These are phyloP conservation scores for Exidia glandulosa DNA, from an alignment of 768 basidiomycete genomes.

Conservation along the genomic window DNA sequence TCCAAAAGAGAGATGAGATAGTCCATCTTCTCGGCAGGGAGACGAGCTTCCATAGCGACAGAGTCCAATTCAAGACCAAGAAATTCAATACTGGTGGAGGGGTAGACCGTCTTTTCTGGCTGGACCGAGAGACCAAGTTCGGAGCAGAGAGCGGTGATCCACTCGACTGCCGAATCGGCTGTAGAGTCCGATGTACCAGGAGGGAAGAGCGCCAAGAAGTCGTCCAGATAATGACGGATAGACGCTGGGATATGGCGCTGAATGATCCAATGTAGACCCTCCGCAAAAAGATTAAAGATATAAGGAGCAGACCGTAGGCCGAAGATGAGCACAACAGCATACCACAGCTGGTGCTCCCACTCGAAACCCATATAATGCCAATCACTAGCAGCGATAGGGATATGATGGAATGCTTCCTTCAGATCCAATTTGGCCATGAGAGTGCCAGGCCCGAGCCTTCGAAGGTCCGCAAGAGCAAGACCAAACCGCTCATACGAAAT, in stretches of 20 bases:
- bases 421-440: constrained; percentile 26
- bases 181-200: constrained; percentile 10
- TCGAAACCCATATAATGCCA: constrained; percentile 23
- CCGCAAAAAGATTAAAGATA: constrained; percentile 30
- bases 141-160: constrained; percentile 17
- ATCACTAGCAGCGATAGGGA: constrained; percentile 20
- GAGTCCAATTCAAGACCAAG: constrained; percentile 12
- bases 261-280: constrained; percentile 33
- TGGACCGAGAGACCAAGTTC: constrained; percentile 22
- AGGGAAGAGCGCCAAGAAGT: constrained; percentile 18
- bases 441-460: constrained; percentile 15
- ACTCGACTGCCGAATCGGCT: constrained; percentile 7
- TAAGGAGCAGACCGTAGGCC: constrained; percentile 24
- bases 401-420: constrained; percentile 26
- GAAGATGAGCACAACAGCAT: constrained; percentile 22
- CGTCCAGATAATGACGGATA: constrained; percentile 25
- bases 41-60: constrained; percentile 21
- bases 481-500: constrained; percentile 22
- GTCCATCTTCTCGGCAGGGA: constrained; percentile 19
- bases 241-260: constrained; percentile 20
- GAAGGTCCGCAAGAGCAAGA: constrained; percentile 9
- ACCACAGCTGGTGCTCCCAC: constrained; percentile 20
- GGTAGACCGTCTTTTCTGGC: constrained; percentile 14
- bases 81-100: constrained; percentile 8
- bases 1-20: constrained; percentile 15